Conservation (phyloP, 371 early-diverging fungal species). For the Rhizopus stolonifer region DNA sequence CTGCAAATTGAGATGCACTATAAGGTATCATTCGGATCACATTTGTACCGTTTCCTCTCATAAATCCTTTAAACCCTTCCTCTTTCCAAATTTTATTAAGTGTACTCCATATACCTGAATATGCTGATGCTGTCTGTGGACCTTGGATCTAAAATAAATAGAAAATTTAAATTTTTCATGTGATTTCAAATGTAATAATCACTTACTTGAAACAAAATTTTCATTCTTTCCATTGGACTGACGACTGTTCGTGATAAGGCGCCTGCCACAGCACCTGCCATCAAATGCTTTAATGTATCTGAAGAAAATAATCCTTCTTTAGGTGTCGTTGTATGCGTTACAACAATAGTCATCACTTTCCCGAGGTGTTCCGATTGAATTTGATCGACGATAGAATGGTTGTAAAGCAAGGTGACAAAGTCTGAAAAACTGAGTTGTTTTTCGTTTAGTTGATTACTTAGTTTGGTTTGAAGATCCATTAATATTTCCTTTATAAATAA, state of each 20-base stretch:
- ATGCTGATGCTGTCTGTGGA: constrained; percentile 60
- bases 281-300: constrained; percentile 75
- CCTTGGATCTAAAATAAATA: constrained; percentile 64
- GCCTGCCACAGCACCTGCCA: constrained; percentile 91
- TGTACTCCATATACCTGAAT: constrained; percentile 72
- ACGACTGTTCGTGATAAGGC: constrained; percentile 91
- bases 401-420: constrained; percentile 29
- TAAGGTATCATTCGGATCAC: constrained; percentile 92
- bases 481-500: constrained; percentile 1
- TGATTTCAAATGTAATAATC: constrained; percentile 22
- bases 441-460: neutral
- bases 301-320: constrained; percentile 21
- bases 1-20: constrained; percentile 87
- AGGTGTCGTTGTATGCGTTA: constrained; percentile 22
- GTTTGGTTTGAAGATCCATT: neutral
- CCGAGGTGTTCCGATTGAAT: constrained; percentile 41
- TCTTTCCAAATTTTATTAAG: constrained; percentile 83
- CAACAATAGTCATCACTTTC: constrained; percentile 30
- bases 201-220: constrained; percentile 86
- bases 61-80: constrained; percentile 83
- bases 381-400: constrained; percentile 28
- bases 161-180: constrained; percentile 13
- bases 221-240: constrained; percentile 91
- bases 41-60: constrained; percentile 93
- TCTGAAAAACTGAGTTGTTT: constrained; percentile 30